Base-by-base conservation (phyloP, 352 stramenopile species). In the Phytophthora aleatoria region DNA sequence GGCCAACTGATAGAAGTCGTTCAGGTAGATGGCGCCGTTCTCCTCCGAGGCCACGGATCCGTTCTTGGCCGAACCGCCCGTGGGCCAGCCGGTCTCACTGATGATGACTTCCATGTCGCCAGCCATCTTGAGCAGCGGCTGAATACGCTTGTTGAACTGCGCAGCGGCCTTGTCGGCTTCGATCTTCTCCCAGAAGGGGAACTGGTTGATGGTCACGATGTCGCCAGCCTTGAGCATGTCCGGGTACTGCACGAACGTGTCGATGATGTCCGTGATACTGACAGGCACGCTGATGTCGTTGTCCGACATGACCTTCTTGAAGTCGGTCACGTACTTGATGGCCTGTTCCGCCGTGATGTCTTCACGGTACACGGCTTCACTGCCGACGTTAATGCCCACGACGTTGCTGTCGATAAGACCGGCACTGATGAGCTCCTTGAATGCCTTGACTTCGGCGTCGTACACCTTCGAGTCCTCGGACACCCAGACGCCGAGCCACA, bases 401-500 rank as follows among this genome's bases (percentile, higher is more conserved):
- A 94, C 77, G 60, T 91, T 92, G 31, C 63, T 64, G 79, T 95
- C 87, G 45, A 95, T 90, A 24, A 90, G 68, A 4, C 73, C 71
- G 48, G 69, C 79, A 26, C 31, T 55, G 41, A 94, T 64, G 44
- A 95, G 74, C 64, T 83, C 55, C 64, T 94, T 80, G 66, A 89
- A 77, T 36, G 75, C 73, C 38, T 54, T 61, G 31, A 94, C 75
- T 63, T 95, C 87, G n/a, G 71, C 76, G 24, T 90, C 61, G 65
- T 88, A 91, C 12, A 91, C 80, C 13, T 50, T 78, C 38, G 44
- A 50, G 73, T 92, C 79, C 49, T 79, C 79, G 8, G 85, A 82
- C 39, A 95, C 85, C 87, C 87, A 95, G 64, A 95, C 81, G 38
- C 87, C 86, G 39, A 95, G 74, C 85, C 85, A 94, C 48, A 93